Evolutionary conservation across 345 rosid species (phyloP), one percentile per base, ranked within the genome.

Genomic region (Trapa bicornis): DNA sequence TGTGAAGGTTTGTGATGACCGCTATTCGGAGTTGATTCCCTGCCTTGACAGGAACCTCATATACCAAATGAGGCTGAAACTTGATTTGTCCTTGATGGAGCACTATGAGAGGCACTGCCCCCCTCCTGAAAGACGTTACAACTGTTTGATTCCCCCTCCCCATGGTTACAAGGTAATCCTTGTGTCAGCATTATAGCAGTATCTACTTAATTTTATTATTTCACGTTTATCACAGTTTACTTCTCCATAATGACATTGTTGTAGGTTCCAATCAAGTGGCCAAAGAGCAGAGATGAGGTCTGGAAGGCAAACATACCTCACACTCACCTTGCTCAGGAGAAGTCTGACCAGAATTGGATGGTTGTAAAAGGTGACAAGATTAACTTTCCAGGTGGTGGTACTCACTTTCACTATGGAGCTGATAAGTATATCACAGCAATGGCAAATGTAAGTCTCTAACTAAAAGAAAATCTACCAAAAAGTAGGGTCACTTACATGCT

Each of bases 311-410:
- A 94, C 80, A 94, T 94, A 75, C 99, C 99, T 73, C 99, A 94
- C 74, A 94, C 96, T 65, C 99, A 91, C 81, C 96, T 94, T 76
- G 99, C 99, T 61, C 85, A 82, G 67, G 97, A 94, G 71, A 94
- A 94, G 77, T 94, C 99, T 80, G 97, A 91, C 73, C 99, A 94
- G 86, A 94, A 94, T 73, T 94, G 99, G 99, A 94, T 94, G 99
- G 92, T 87, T 83, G 97, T 86, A 1, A 87, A 89, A 87, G 99
- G 97, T 62, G 96, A 94, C 42, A 94, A 85, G 80, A 94, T 94
- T n/a, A 68, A 64, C 5, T 94, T 94, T 67, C 97, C 99, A 0
- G 99, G 99, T 36, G 99, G 99, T 65, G 99, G 99, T 61, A 94
- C 99, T 64, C 99, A 94, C 79, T 94, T 94, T 74, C 99, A 94